Percentiles rank a stretch among this genome's conserved stretches.
Conservation (phyloP, 208 protist genomes). For the Willaertia magna region DNA sequence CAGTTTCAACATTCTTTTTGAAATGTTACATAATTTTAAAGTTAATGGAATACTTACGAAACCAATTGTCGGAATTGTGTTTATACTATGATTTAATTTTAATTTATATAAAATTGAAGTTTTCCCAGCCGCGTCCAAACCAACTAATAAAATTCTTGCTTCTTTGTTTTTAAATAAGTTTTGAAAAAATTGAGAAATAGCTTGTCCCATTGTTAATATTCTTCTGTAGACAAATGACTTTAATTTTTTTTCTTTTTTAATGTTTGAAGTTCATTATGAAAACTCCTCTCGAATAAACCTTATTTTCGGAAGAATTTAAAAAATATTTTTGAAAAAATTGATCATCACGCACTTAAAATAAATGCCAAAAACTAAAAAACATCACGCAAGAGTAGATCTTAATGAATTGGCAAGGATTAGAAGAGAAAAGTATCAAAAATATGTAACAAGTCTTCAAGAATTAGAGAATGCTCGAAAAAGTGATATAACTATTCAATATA, state of each 20-base stretch:
- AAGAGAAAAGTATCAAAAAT: not conserved
- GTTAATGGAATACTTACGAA: no score
- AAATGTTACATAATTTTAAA: conserved; percentile 96
- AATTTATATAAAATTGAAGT: conserved; percentile 94
- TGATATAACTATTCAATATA: not conserved
- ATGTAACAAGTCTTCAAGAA: not conserved
- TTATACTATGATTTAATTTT: conserved; percentile 83
- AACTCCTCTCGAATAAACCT: no score
- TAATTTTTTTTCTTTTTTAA: no score
- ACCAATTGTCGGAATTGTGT: conserved; percentile 88
- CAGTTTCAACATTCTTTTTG: conserved; percentile 83
- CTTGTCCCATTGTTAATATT: no score
- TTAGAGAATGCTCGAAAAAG: not conserved
- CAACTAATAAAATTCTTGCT: conserved; percentile 77
- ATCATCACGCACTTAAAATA: no score
- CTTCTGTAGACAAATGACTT: no score
- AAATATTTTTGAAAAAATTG: no score
- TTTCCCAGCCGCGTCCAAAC: conserved; percentile 85
- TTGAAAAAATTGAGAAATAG: no score
- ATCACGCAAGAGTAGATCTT: no score
- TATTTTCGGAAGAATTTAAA: no score
- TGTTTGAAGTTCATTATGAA: no score
- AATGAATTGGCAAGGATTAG: not conserved
- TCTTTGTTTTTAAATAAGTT: conserved; percentile 68
- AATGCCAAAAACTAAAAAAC: no score